Evolutionary conservation across 2,329 filamentous ascomycete genomes (phyloP), one percentile per base, ranked within the genome.

Genomic region (Arthrobotrys sinensis): DNA sequence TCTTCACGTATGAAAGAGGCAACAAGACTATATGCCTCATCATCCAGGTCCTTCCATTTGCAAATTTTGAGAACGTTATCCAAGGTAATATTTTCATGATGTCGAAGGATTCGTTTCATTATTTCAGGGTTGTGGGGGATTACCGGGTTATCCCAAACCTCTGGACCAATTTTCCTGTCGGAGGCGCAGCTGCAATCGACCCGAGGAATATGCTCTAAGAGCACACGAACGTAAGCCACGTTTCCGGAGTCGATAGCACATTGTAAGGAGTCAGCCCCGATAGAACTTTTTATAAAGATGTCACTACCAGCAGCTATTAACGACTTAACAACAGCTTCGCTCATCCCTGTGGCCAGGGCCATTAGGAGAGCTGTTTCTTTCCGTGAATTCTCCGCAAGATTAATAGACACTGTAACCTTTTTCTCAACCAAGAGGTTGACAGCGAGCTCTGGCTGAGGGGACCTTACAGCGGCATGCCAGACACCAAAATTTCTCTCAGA

Each of bases 1-100:
- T 24, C 48, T 8, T 32, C 21, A 19, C 48, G 48, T n/a, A 52
- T 52, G 11, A 52, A 52, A 4, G 48, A 52, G 8, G 48, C 48
- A 19, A 52, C 12, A 7, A 52, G 48, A 3, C 2, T n/a, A 52
- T 52, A 52, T 14, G 48, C n/a, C 14, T 52, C 14, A n/a, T 52
- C 11, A 6, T 32, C 24, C 5, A 52, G 12, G 24, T 8, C 24
- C 24, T 32, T 6, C 11, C 28, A n/a, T 21, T 16, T 10, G 11
- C 6, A 4, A 21, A 52, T 32, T 4, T n/a, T 6, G 48, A 52
- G 11, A 32, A 52, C 48, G 8, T 52, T 21, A 7, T 32, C 48
- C 12, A 32, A 2, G 2, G 8, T 14, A 11, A 52, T 52, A 34
- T 52, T 52, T 28, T 52, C 48, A 8, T 52, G 48, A 34, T 34